Base-by-base conservation (phyloP, 75 land plant species). In the Gnetum montanum region DNA sequence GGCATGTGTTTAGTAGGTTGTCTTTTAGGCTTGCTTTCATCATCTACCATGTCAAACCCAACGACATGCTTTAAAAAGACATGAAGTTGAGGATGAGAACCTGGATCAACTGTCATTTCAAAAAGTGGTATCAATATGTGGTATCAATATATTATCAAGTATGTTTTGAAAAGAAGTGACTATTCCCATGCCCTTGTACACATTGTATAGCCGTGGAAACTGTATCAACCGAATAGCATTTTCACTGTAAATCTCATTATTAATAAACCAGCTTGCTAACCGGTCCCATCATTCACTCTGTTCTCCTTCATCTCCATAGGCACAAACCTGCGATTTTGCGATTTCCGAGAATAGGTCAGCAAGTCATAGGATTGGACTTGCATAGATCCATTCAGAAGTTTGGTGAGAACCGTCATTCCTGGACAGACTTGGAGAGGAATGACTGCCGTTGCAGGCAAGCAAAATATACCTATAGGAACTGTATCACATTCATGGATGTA, bases 1-100 rank as follows among this genome's bases (percentile, higher is more conserved):
- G 92, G 97, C 99, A 95, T 95, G 73, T 95, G 99, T 51, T 95
- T 95, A 8, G 99, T 95, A n/a, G 99, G 99, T 1, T 96, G 80
- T 46, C 99, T 75, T 74, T 95, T 96, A 45, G 99, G 97, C 47
- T 95, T 95, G 50, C 99, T 95, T 61, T 95, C 99, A 81, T 95
- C 99, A 81, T 95, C 99, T 35, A 95, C 99, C 72, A 95, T 77
- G 71, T 95, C 99, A 54, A 95, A 76, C 8, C 99, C 99, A 29
- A 95, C 99, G 58, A 95, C 99, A 96, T 95, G 68, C 50, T 83
- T 84, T 54, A 95, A 63, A 62, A 95, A 90, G 35, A 86, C 69
- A 51, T 95, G 99, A 34, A 95, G 78, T 56, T 95, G 92, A 47
- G 99, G 96, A 70, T 95, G 99, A 48, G 99, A 90, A 49, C 71